Percentiles rank a stretch among this genome's conserved stretches.
Evolutionary conservation across 2,329 filamentous ascomycete genomes (phyloP).

Genomic region (Graphiopsis chlorocephala): DNA sequence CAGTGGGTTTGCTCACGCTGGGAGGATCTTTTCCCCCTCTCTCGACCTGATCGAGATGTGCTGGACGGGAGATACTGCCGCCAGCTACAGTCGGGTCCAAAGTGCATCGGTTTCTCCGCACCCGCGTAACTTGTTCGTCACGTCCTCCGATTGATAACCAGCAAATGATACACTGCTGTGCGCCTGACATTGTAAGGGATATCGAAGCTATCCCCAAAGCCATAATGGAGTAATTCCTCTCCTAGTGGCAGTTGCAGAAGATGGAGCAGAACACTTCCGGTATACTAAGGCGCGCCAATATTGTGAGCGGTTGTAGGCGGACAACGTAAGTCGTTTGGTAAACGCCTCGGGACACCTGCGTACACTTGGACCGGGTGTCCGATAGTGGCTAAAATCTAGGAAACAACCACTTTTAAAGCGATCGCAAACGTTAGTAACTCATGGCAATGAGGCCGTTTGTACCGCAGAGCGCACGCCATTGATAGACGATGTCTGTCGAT

Average conservation of each 20-base stretch:
- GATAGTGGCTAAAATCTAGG: not conserved
- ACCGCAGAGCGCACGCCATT: not conserved
- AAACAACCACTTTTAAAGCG: not conserved
- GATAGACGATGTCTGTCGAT: not conserved
- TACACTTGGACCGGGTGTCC: not conserved
- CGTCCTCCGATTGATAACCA: not conserved
- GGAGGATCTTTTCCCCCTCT: not conserved
- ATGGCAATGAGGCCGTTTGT: not conserved
- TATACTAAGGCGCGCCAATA: not conserved
- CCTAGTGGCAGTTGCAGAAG: not conserved
- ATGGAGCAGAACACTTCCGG: not conserved
- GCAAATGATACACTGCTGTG: not conserved
- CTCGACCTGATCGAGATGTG: not conserved
- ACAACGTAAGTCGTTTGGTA: not conserved
- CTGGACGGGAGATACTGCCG: not conserved
- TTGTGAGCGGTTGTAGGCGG: not conserved
- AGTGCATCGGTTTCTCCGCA: not conserved
- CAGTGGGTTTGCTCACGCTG: not conserved
- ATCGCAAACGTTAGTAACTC: not conserved
- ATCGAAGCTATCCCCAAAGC: not conserved
- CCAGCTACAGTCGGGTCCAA: not conserved
- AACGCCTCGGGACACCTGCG: not conserved
- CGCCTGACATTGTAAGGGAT: not conserved
- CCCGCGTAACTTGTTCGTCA: not conserved
- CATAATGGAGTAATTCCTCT: too few species aligned